Base-by-base conservation (phyloP, 2,329 filamentous ascomycete genomes). In the Graphilbum fragrans region DNA sequence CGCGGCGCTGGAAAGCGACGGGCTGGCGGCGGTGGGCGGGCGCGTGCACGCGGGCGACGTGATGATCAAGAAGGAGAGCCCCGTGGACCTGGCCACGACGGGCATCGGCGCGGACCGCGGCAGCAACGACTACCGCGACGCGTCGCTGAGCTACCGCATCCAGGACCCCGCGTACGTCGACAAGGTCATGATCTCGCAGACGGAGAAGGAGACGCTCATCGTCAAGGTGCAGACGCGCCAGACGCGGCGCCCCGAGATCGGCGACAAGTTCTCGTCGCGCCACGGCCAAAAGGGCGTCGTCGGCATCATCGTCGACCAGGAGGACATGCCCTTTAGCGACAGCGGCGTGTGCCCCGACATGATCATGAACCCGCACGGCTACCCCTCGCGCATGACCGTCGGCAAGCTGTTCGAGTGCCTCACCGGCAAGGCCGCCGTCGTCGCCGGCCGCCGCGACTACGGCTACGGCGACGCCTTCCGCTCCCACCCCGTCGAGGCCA, bases 311-410 rank as follows among this genome's bases (percentile, higher is more conserved):
- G 87, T 90, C 17, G 85, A 94, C 47, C 90, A 96, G 63, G 87
- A 92, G 56, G 92, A 98, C 57, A 83, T 98, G 78, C 92, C 92
- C 0, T 98, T 98, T 65, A 83, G 83, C 29, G 92, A 98, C 61
- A 69, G 73, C 40, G 93, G 92, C 2, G 77, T 98, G 50, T 82
- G 80, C n/a, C 92, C 92, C 0, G 92, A 98, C 61, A 95, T 98
- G 51, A 98, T 98, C 62, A 96, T 98, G 71, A 98, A 98, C 63
- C 92, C 92, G 1, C 92, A 98, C 72, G 93, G 92, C 58, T 98
- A 98, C 74, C 92, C 92, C 0, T 98, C 92, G 42, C 92, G 92
- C 77, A 98, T 98, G 92, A 98, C 93, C 3, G 98, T 98, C 79
- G 92, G 92, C 54, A 92, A 98, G 72, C 88, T 98, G 76, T 94